phyloP scores from a whole-genome alignment of 768 basidiomycete genomes.

The Mrakia hoshinonis region DNA sequence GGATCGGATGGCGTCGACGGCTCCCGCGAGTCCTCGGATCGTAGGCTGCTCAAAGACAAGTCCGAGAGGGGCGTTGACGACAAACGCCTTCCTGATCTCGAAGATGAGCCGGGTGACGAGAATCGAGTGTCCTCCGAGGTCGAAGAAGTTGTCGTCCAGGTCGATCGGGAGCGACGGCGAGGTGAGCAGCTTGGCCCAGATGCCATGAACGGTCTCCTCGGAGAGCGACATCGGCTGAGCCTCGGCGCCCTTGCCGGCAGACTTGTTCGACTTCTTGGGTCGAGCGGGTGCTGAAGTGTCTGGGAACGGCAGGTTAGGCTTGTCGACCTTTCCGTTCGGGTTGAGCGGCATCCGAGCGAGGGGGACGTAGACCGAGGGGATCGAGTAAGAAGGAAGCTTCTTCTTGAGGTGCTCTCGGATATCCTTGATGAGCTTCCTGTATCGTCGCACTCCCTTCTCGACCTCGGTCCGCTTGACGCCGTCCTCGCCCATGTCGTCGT shows the following conservation, averaged over 20 bases:
- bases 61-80: slow-evolving; percentile 81
- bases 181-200: slow-evolving; percentile 77
- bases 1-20: slow-evolving; percentile 65
- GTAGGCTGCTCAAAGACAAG: slow-evolving; percentile 87
- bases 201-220: slow-evolving; percentile 67
- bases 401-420: slow-evolving; percentile 92
- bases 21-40: slow-evolving; percentile 62
- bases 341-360: slow-evolving; percentile 92
- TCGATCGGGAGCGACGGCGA: slow-evolving; percentile 68
- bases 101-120: slow-evolving; percentile 94
- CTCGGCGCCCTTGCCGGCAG: slow-evolving; percentile 39
- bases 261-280: slow-evolving; percentile 37
- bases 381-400: slow-evolving; percentile 88
- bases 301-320: slow-evolving; percentile 95
- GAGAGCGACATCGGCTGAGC: slow-evolving; percentile 52
- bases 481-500: slow-evolving; percentile 42
- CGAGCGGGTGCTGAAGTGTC: slow-evolving; percentile 61
- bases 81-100: slow-evolving; percentile 85
- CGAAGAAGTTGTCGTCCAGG: slow-evolving; percentile 91
- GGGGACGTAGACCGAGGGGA: slow-evolving; percentile 92
- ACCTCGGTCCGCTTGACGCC: slow-evolving; percentile 54
- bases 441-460: slow-evolving; percentile 68
- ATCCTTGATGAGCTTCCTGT: slow-evolving; percentile 80
- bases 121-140: slow-evolving; percentile 96
- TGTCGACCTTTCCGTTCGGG: slow-evolving; percentile 98